These are phyloP conservation scores for Penicillium ochrochloron DNA, from an alignment of 495 filamentous ascomycete species.

Conservation along the genomic window DNA sequence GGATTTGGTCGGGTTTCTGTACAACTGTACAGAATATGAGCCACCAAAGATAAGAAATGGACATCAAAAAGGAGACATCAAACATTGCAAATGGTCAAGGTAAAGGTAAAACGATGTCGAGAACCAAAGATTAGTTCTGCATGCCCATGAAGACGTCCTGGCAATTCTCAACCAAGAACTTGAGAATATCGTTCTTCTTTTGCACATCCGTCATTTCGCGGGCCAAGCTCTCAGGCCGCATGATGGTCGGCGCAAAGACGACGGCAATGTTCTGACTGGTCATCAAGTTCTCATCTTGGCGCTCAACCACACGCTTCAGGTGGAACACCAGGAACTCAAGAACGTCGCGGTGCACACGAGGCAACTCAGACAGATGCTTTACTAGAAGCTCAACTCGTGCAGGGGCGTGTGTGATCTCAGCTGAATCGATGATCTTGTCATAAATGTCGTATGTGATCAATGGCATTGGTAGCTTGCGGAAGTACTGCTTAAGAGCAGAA, in stretches of 20 bases:
- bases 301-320: constrained; percentile 81
- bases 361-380: constrained; percentile 73
- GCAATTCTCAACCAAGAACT: constrained; percentile 87
- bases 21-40: constrained; percentile 14
- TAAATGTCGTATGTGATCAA: constrained; percentile 94
- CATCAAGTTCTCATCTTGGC: constrained; percentile 88
- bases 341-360: constrained; percentile 80
- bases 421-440: constrained; percentile 81
- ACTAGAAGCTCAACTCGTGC: constrained; percentile 68
- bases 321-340: constrained; percentile 96
- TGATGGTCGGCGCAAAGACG: constrained; percentile 97
- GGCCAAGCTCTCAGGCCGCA: constrained; percentile 85
- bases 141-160: constrained; percentile 71
- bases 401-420: constrained; percentile 40
- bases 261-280: constrained; percentile 93
- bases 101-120: background rate
- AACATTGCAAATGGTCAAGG: constrained; percentile 28
- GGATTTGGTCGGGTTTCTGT: constrained; percentile 26
- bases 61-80: constrained; percentile 16
- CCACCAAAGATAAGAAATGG: background rate
- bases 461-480: constrained; percentile 89
- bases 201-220: constrained; percentile 97
- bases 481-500: constrained; percentile 95
- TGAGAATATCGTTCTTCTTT: constrained; percentile 85
- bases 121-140: constrained; percentile 27